These are phyloP conservation scores for Fomes fomentarius DNA, from an alignment of 1,284 basidiomycete genomes.

Conservation along the genomic window DNA sequence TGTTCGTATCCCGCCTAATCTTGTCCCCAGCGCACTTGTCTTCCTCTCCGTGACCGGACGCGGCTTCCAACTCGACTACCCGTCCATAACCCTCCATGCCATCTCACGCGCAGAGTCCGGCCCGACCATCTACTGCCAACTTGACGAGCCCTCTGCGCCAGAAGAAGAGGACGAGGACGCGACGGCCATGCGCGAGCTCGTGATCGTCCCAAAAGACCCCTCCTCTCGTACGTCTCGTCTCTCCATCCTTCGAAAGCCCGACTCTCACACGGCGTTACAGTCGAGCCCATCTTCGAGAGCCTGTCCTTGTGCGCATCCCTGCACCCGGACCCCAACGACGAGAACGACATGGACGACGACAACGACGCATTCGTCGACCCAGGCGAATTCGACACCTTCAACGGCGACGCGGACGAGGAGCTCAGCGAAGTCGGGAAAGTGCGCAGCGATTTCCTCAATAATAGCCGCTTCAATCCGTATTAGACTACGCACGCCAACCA, in stretches of 20 bases:
- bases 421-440: conserved; percentile 89
- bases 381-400: conserved; percentile 62
- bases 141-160: conserved; percentile 62
- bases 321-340: conserved; percentile 75
- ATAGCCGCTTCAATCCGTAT: conserved; percentile 85
- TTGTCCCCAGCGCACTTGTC: background rate
- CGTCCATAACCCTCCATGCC: conserved; percentile 87
- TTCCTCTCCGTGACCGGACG: no score
- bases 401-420: conserved; percentile 65
- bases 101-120: conserved; percentile 68
- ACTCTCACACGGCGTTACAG: conserved; percentile 42
- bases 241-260: conserved; percentile 3
- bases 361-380: conserved; percentile 66
- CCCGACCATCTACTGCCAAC: conserved; percentile 87
- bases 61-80: no score
- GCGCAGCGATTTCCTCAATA: conserved; percentile 86
- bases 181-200: conserved; percentile 75
- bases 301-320: conserved; percentile 89
- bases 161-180: conserved; percentile 51
- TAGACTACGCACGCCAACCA: conserved; percentile 48
- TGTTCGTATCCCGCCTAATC: no score
- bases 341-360: conserved; percentile 41
- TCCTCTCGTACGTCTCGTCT: conserved; percentile 57
- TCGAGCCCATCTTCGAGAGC: conserved; percentile 87
- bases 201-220: conserved; percentile 64